A percentile compares a stretch with the other conserved stretches of the same genome.
phyloP scores from a whole-genome alignment of 176 grass and related monocot genomes.

The Triticum dicoccoides region DNA sequence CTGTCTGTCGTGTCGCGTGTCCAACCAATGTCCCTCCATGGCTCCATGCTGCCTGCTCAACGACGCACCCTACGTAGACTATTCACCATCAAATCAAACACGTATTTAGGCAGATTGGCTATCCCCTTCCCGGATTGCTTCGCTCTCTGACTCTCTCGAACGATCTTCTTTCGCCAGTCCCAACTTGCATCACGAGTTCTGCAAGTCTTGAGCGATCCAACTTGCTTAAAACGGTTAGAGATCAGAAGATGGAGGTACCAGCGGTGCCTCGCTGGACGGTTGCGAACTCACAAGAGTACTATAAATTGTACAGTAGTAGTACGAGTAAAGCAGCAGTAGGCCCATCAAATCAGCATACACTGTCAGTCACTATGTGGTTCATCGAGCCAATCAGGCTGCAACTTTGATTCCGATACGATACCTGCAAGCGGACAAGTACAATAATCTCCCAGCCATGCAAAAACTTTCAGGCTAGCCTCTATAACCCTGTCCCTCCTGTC shows the following conservation, averaged over 20 bases:
- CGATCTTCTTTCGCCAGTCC: too few relatives aligned
- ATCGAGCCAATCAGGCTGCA: neutral
- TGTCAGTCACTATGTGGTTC: neutral
- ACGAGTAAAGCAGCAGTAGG: neutral
- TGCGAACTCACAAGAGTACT: too few relatives aligned
- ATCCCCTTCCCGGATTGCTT: neutral
- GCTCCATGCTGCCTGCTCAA: neutral
- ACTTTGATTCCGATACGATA: conserved; percentile 14
- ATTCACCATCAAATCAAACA: too few relatives aligned
- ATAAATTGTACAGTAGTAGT: too few relatives aligned
- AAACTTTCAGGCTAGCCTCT: neutral
- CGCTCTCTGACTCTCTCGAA: too few relatives aligned
- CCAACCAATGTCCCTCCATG: neutral
- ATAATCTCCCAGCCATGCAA: neutral
- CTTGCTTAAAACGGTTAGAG: neutral
- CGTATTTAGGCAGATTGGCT: neutral
- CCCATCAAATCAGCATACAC: neutral
- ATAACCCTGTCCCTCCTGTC: neutral
- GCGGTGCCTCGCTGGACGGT: neutral
- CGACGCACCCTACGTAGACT: too few relatives aligned
- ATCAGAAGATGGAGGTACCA: neutral
- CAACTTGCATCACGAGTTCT: too few relatives aligned
- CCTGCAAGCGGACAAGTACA: conserved; percentile 18
- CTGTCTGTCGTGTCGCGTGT: neutral
- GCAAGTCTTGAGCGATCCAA: neutral